Conservation (phyloP, 768 basidiomycete genomes). For the Hortiboletus campestris region DNA sequence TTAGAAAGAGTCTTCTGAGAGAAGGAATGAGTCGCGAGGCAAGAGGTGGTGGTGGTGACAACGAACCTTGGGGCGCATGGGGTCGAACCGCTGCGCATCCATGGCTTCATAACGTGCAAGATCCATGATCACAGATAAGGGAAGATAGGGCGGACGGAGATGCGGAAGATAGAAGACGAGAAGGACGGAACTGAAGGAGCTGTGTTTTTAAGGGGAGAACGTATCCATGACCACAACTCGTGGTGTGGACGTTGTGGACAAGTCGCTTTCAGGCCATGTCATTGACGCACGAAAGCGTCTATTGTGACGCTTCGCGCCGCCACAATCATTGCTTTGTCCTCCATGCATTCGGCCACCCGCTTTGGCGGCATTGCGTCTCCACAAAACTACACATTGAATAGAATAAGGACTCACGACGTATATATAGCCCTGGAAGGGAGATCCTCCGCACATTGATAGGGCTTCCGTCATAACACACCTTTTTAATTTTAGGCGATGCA, state of each 20-base stretch:
- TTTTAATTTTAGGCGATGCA: slow-evolving; percentile 25
- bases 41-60: slow-evolving; percentile 11
- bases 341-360: slow-evolving; percentile 13
- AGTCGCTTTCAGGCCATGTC: slow-evolving; percentile 22
- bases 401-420: slow-evolving; percentile 5
- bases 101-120: slow-evolving; percentile 28
- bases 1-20: slow-evolving; percentile 19
- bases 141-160: slow-evolving; percentile 27
- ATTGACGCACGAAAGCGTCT: slow-evolving; percentile 21
- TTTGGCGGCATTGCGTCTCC: slow-evolving; percentile 14
- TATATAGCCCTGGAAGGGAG: slow-evolving; percentile 13
- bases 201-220: slow-evolving; percentile 20
- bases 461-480: slow-evolving; percentile 22
- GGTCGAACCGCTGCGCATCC: slow-evolving; percentile 35
- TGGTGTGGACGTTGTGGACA: slow-evolving; percentile 23
- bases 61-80: slow-evolving; percentile 30
- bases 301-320: slow-evolving; percentile 15
- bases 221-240: slow-evolving; percentile 26
- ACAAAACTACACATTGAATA: slow-evolving; percentile 5
- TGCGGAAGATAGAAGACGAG: slow-evolving; percentile 26
- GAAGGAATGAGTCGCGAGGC: slow-evolving; percentile 23
- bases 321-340: slow-evolving; percentile 18
- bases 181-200: slow-evolving; percentile 28
- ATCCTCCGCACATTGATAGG: slow-evolving; percentile 12
- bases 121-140: slow-evolving; percentile 28